Evolutionary conservation across 495 filamentous ascomycete species (phyloP), one percentile per base, ranked within the genome.

Genomic region (Xylaria nigripes): DNA sequence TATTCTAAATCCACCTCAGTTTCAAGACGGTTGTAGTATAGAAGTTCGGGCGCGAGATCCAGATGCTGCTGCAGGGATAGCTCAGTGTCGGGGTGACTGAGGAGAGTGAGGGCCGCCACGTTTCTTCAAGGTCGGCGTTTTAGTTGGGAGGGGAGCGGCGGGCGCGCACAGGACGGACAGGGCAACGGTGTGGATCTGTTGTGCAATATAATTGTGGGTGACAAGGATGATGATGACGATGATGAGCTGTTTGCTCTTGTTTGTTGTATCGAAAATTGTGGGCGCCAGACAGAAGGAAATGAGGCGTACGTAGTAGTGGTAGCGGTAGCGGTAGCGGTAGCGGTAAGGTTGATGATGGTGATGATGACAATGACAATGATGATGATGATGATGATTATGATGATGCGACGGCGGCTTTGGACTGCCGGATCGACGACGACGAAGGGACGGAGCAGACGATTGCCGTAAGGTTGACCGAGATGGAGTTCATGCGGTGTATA

Each of bases 51-150:
- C 40, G 68, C 64, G 42, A 72, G 63, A 48, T 70, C 70, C 53
- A 73, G 65, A 50, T 75, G 72, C 41, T 73, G 72, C 51, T 70
- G 69, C 41, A 72, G 67, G 48, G 70, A 72, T 51, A 74, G 64
- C 54, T 76, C 72, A 61, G 70, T 62, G 45, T 70, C 69, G 58
- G 63, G 55, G 55, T 69, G 70, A 66, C 58, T 67, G 63, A 73
- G 68, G 42, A 74, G 62, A 50, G 67, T 71, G 59, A 76, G 70
- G 56, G 73, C 71, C 68, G 72, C 74, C 74, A 75, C 67, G 61
- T 67, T 71, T 62, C 62, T 63, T 56, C 38, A 40, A 45, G 48
- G 50, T 54, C 44, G 56, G 63, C 58, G 63, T 61, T 58, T 61
- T 61, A 60, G 58, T 63, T 58, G 58, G 62, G 50, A 51, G 54